Conservation (phyloP, 2,329 filamentous ascomycete species). For the Fusarium multiceps region DNA sequence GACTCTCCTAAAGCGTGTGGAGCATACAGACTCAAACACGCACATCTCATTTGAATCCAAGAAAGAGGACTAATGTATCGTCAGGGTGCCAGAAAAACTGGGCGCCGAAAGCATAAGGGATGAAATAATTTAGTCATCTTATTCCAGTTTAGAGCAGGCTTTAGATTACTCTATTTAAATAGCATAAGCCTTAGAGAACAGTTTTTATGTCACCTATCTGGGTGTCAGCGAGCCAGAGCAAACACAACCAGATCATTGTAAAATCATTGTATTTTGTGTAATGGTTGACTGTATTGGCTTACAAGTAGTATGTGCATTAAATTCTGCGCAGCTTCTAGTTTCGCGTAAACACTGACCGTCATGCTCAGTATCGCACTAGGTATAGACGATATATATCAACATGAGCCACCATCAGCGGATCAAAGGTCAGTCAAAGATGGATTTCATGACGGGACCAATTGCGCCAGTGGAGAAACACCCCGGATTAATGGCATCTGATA, state of each 20-base stretch:
- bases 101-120: neutral
- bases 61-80: neutral
- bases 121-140: neutral
- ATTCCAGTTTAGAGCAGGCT: neutral
- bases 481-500: constrained; percentile 40
- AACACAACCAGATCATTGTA: too few relatives aligned
- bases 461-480: constrained; percentile 37
- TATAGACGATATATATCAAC: neutral
- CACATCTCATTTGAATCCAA: neutral
- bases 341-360: neutral
- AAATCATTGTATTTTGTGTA: neutral
- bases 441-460: constrained; percentile 8
- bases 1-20: too few relatives aligned
- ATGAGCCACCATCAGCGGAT: neutral
- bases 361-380: neutral
- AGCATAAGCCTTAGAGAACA: neutral
- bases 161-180: neutral
- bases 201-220: neutral
- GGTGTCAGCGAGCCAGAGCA: neutral
- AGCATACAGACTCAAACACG: neutral
- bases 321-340: neutral
- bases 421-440: neutral
- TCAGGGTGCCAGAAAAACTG: neutral
- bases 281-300: neutral
- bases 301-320: neutral